Conservation (phyloP, 306 rosid genomes). For the Dryas alaskensis region DNA sequence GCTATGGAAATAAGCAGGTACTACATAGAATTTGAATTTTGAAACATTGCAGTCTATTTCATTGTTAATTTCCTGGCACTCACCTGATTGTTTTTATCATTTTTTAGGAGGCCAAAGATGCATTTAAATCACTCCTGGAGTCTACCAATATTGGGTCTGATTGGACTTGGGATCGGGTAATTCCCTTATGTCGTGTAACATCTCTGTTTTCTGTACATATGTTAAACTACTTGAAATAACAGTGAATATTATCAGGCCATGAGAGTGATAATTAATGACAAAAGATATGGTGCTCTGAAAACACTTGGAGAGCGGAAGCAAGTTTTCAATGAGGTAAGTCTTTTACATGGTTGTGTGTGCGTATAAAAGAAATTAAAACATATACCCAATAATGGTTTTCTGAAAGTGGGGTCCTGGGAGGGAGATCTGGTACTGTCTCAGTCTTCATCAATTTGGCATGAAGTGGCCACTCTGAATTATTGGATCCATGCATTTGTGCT, state of each 20-base stretch:
- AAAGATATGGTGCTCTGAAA: conserved; percentile 82
- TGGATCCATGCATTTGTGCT: background rate
- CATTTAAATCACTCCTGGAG: conserved; percentile 81
- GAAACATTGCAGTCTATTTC: background rate
- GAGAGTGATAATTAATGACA: conserved; percentile 86
- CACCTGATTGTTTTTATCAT: conserved; percentile 22
- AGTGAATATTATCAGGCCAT: conserved; percentile 56
- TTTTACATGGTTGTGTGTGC: conserved; percentile 1
- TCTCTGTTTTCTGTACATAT: background rate
- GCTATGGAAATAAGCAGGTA: conserved; percentile 75
- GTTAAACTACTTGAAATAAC: conserved; percentile 19
- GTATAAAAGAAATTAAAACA: background rate
- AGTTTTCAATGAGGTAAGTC: conserved; percentile 83
- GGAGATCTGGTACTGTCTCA: background rate
- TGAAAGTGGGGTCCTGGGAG: background rate
- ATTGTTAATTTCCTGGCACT: conserved; percentile 23
- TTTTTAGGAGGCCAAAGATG: conserved; percentile 81
- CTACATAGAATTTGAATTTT: conserved; percentile 7
- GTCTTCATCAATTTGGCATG: background rate
- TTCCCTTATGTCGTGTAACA: conserved; percentile 9
- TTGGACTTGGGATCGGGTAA: conserved; percentile 99
- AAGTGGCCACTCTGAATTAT: background rate
- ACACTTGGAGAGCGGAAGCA: conserved; percentile 95
- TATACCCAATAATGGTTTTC: background rate
- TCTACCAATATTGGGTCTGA: conserved; percentile 83